Base-by-base conservation (phyloP, 805 yeast genomes). In the Saturnispora saitoi region DNA sequence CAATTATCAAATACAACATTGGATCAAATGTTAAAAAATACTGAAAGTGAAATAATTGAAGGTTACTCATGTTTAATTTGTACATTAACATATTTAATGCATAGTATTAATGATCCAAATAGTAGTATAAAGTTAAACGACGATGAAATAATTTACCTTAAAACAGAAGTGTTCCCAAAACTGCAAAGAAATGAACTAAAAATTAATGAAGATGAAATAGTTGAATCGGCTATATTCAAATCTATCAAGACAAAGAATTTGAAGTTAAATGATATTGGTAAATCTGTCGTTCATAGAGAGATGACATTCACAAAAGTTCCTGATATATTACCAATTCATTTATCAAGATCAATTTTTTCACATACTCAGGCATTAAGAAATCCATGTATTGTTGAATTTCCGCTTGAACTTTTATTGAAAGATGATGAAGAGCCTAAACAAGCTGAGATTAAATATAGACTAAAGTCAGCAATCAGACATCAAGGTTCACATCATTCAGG, bases 401-500 rank as follows among this genome's bases (percentile, higher is more conserved):
- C 76, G n/a, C 55, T 83, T 49, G 67, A 70, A 12, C 31, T 29
- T 5, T 10, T 4, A 29, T 26, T 34, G 4, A 34, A 34, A 15
- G 17, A 22, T 6, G 38, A 34, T 11, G 17, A 19, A 17, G 38
- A 15, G 19, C 22, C 47, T 6, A 32, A 29, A 1, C 32, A 10
- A 14, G 36, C 30, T 3, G 36, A 31, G 17, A 12, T 37, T 20
- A 28, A 22, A 37, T 89, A 86, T 62, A 69, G 70, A 51, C 70
- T 93, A 32, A 76, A 74, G 52, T 84, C 96, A 0, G 69, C 87
- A 52, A 80, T 93, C 17, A 76, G 89, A 54, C 98, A 93, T 62
- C 78, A 81, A 42, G 99, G 99, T 0, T 80, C 91, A 1, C 97
- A 90, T 64, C 75, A 81, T 19, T 77, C 80, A 40, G 98, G 98